These are phyloP conservation scores for Aspergillus neoniger DNA, from an alignment of 2,329 filamentous ascomycete genomes.

Conservation along the genomic window DNA sequence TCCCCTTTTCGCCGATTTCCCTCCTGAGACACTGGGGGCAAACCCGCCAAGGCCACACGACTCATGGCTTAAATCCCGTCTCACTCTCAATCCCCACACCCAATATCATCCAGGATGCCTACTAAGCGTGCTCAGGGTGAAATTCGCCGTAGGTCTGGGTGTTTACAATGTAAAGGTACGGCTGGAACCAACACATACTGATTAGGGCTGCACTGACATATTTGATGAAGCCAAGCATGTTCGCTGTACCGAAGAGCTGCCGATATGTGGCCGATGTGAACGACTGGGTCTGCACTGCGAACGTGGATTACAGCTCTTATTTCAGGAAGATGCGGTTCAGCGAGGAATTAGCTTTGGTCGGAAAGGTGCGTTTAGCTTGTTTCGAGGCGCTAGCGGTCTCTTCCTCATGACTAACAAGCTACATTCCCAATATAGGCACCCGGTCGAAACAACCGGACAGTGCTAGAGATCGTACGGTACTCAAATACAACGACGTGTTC, in stretches of 20 bases:
- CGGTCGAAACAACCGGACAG: conserved; percentile 5
- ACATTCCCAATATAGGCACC: conserved; percentile 9
- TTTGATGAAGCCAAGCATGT: conserved; percentile 27
- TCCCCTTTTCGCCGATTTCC: neutral
- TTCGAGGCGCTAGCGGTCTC: neutral
- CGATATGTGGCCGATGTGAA: conserved; percentile 31
- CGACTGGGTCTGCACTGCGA: conserved; percentile 27
- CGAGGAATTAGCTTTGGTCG: conserved; percentile 29
- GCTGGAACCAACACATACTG: neutral
- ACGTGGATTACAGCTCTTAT: conserved; percentile 30
- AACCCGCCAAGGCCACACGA: neutral
- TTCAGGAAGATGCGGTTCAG: conserved; percentile 35
- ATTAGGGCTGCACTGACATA: neutral
- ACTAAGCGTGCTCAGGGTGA: conserved; percentile 14
- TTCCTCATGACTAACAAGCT: neutral
- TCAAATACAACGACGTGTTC: conserved; percentile 15
- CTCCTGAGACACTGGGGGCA: neutral
- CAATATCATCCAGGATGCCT: neutral
- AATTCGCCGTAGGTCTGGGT: conserved; percentile 29
- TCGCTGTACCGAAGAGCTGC: conserved; percentile 34
- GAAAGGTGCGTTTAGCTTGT: conserved; percentile 20
- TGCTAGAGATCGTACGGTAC: conserved; percentile 1
- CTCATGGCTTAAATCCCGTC: too few species aligned
- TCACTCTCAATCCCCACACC: neutral
- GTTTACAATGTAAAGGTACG: conserved; percentile 30